Conservation (phyloP, 768 basidiomycete species). For the Amanita rubescens region DNA sequence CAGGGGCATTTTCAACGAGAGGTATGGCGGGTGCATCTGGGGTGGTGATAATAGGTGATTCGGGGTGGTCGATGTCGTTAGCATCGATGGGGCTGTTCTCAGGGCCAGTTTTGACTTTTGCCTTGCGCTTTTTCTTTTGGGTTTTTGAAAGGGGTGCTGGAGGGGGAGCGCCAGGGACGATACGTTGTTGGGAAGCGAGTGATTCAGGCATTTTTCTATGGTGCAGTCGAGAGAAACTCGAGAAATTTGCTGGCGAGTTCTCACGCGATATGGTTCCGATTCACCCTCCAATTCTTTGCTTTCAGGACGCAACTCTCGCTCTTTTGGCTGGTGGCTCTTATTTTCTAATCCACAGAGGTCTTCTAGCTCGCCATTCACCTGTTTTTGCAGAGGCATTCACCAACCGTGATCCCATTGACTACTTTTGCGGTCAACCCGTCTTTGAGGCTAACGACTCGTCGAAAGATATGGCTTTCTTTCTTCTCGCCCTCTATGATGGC, state of each 20-base stretch:
- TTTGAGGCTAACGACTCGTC: constrained; percentile 48
- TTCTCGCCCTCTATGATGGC: constrained; percentile 65
- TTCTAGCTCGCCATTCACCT: constrained; percentile 57
- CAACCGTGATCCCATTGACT: constrained; percentile 16
- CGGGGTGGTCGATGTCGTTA: constrained; percentile 22
- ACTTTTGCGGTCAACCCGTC: constrained; percentile 53
- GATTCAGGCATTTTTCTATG: constrained; percentile 36
- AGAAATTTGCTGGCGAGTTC: constrained; percentile 1
- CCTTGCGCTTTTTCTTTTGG: constrained; percentile 64
- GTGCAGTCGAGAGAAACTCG: no score
- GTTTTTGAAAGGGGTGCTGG: constrained; percentile 52
- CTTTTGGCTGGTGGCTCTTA: constrained; percentile 46
- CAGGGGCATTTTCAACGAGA: constrained; percentile 31
- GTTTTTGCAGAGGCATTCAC: constrained; percentile 36
- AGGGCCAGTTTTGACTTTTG: constrained; percentile 36
- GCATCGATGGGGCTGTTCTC: constrained; percentile 13
- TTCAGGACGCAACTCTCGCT: constrained; percentile 64
- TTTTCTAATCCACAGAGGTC: constrained; percentile 63
- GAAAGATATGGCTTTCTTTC: constrained; percentile 49
- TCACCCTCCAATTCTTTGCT: constrained; percentile 51
- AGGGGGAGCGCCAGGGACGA: constrained; percentile 75
- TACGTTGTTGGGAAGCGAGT: constrained; percentile 30
- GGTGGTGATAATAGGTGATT: constrained; percentile 36
- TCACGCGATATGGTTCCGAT: constrained; percentile 24
- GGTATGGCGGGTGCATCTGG: constrained; percentile 34